Conservation (phyloP, 2,329 filamentous ascomycete species). For the Amauroascus niger region DNA sequence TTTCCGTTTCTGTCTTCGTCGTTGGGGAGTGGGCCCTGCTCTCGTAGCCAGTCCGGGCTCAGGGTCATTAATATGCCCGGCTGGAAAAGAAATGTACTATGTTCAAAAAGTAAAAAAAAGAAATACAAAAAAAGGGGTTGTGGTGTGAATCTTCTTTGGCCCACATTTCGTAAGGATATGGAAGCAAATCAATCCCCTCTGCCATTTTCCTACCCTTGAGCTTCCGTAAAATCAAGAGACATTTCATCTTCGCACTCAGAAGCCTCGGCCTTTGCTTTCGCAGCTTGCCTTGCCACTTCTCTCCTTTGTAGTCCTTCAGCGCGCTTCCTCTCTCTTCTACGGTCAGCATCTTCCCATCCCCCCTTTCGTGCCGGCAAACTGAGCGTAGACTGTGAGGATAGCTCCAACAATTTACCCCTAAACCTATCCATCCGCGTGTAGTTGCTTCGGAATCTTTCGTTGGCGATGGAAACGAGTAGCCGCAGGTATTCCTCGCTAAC, state of each 20-base stretch:
- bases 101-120: neutral
- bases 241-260: neutral
- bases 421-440: slow-evolving; percentile 34
- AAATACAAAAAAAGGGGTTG: neutral
- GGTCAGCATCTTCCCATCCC: slow-evolving; percentile 33
- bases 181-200: neutral
- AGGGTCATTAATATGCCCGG: slow-evolving; percentile 7
- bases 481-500: slow-evolving; percentile 60
- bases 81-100: neutral
- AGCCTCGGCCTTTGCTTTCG: slow-evolving; percentile 3
- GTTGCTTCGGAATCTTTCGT: slow-evolving; percentile 46
- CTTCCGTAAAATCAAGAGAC: neutral
- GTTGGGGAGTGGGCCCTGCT: neutral
- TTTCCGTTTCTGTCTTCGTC: too few species aligned
- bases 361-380: slow-evolving; percentile 2
- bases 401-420: slow-evolving; percentile 23
- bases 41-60: neutral
- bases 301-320: slow-evolving; percentile 34
- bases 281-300: slow-evolving; percentile 15
- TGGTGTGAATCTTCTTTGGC: neutral
- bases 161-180: neutral
- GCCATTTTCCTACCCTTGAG: neutral
- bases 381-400: slow-evolving; percentile 14
- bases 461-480: slow-evolving; percentile 58
- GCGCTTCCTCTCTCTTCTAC: slow-evolving; percentile 33